Conservation (phyloP, 495 filamentous ascomycete species). For the Rhizodiscina lignyota region DNA sequence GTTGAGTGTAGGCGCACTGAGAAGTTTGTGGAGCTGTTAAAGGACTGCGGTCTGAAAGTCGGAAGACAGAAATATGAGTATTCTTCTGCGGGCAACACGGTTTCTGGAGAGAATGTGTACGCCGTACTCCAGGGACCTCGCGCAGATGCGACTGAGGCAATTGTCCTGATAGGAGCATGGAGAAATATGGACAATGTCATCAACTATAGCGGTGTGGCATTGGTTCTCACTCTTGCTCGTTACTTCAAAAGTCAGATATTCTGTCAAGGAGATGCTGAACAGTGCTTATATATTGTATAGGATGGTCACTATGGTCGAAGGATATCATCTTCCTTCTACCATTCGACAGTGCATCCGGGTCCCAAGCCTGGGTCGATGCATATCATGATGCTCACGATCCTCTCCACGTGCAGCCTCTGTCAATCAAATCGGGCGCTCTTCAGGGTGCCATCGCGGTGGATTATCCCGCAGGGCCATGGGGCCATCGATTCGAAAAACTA, state of each 20-base stretch:
- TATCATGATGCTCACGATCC: constrained; percentile 79
- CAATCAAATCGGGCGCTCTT: constrained; percentile 79
- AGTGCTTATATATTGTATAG: constrained; percentile 18
- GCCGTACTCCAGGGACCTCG: constrained; percentile 88
- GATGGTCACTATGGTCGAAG: constrained; percentile 97
- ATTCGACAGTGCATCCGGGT: constrained; percentile 73
- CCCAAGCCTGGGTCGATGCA: constrained; percentile 94
- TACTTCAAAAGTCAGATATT: constrained; percentile 66
- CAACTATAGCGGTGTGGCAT: constrained; percentile 73
- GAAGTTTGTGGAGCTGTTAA: constrained; percentile 56
- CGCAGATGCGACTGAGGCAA: constrained; percentile 94
- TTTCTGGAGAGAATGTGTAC: constrained; percentile 81
- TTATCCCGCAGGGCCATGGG: constrained; percentile 50
- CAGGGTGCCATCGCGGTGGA: constrained; percentile 91
- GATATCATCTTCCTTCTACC: constrained; percentile 90
- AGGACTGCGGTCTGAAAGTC: constrained; percentile 63
- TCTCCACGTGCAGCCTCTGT: constrained; percentile 50
- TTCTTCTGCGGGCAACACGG: constrained; percentile 45
- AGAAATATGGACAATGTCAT: constrained; percentile 61
- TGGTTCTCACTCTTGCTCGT: constrained; percentile 70
- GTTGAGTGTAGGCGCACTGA: constrained; percentile 25
- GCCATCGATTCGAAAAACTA: constrained; percentile 64
- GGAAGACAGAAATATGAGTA: constrained; percentile 76
- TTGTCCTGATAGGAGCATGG: constrained; percentile 84
- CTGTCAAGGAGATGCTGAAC: neutral